A percentile compares a stretch with the other conserved stretches of the same genome.
These are phyloP conservation scores for Marasmius oreades DNA, from an alignment of 1,284 basidiomycete species.

Conservation along the genomic window DNA sequence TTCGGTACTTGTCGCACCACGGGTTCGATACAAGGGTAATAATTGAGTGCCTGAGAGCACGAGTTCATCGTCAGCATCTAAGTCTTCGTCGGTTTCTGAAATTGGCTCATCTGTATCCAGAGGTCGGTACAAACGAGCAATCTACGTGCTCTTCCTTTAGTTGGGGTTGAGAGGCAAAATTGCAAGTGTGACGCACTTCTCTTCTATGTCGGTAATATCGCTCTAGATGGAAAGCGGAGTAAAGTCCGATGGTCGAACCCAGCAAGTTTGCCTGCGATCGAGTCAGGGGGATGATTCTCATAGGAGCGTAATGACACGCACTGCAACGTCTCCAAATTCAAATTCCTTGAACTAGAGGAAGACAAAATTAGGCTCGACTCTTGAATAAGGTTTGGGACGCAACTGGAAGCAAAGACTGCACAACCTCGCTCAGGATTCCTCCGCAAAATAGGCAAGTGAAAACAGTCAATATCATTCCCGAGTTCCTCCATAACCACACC, in stretches of 20 bases:
- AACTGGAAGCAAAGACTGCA: constrained; percentile 80
- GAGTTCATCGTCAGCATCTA: constrained; percentile 29
- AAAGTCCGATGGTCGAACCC: constrained; percentile 73
- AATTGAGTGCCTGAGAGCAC: constrained; percentile 43
- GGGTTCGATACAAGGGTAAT: constrained; percentile 27
- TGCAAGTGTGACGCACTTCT: constrained; percentile 46
- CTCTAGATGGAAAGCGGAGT: constrained; percentile 64
- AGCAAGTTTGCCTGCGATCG: constrained; percentile 71
- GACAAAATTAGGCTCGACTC: neutral
- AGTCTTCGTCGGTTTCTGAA: constrained; percentile 55
- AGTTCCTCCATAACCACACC: constrained; percentile 84
- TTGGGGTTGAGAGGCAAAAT: neutral
- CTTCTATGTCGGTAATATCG: constrained; percentile 70
- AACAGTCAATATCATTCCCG: constrained; percentile 63
- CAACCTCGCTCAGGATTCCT: constrained; percentile 81
- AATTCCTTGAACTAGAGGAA: constrained; percentile 68
- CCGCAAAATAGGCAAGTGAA: constrained; percentile 77
- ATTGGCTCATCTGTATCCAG: constrained; percentile 44
- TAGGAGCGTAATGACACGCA: constrained; percentile 33
- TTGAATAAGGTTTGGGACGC: constrained; percentile 22
- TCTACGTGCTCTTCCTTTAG: constrained; percentile 38
- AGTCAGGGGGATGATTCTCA: constrained; percentile 5
- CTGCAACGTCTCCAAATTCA: constrained; percentile 72
- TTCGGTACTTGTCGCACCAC: constrained; percentile 15
- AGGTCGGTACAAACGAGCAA: constrained; percentile 71